Percentiles rank a stretch among this genome's conserved stretches.
Evolutionary conservation across 2,329 filamentous ascomycete genomes (phyloP).

Genomic region (Pseudogymnoascus sp.): DNA sequence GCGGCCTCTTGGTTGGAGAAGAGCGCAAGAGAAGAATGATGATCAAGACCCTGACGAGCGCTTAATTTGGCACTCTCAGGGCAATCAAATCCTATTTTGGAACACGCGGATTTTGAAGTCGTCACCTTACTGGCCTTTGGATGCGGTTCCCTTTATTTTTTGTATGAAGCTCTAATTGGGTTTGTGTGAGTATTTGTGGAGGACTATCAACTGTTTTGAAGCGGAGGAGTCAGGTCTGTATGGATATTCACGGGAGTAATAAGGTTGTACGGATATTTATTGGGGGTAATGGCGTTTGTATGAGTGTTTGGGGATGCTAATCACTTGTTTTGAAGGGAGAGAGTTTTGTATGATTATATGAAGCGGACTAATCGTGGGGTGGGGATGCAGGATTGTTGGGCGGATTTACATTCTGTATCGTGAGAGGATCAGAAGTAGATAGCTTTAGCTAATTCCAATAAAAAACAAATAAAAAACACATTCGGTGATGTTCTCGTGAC

Average conservation of each 20-base stretch:
- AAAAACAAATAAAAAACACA: neutral
- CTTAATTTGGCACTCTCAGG: neutral
- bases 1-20: constrained; percentile 62
- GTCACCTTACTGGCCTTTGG: constrained; percentile 2
- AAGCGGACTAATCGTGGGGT: neutral
- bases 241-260: neutral
- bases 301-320: neutral
- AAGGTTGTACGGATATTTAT: neutral
- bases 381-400: neutral
- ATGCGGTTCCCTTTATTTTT: neutral
- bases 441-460: constrained; percentile 6
- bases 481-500: neutral
- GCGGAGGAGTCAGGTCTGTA: neutral
- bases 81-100: neutral
- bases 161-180: neutral
- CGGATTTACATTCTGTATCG: neutral
- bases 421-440: constrained; percentile 1
- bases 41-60: constrained; percentile 50
- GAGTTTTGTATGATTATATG: neutral
- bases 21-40: constrained; percentile 62
- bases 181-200: neutral
- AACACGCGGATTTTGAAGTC: constrained; percentile 3
- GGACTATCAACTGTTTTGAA: neutral
- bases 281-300: neutral
- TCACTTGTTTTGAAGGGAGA: neutral